Conservation (phyloP, 169 alveolate genomes). For the Plasmodium vinckei region DNA sequence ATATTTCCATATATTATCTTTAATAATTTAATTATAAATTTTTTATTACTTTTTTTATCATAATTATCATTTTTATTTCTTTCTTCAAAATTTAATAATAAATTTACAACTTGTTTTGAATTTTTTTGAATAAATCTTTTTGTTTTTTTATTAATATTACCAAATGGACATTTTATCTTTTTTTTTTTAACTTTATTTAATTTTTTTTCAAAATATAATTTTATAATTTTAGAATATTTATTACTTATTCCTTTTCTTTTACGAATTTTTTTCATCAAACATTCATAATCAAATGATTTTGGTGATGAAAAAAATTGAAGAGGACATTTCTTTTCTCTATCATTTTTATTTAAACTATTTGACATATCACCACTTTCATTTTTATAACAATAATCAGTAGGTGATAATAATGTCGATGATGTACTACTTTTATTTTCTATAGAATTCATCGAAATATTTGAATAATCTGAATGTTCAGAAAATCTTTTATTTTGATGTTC, state of each 20-base stretch:
- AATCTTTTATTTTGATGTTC: no score
- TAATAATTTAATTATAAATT: slow-evolving; percentile 49
- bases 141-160: slow-evolving; percentile 1
- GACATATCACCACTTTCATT: neutral
- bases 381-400: neutral
- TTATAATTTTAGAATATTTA: neutral
- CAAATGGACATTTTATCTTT: neutral
- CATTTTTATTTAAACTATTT: neutral
- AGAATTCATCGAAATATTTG: no score
- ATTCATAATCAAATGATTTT: neutral
- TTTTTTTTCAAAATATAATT: neutral
- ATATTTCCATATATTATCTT: slow-evolving; percentile 56
- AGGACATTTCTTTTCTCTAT: slow-evolving; percentile 19
- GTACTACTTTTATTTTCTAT: neutral
- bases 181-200: neutral
- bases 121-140: slow-evolving; percentile 29
- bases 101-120: slow-evolving; percentile 20
- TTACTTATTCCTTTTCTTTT: neutral
- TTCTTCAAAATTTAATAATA: slow-evolving; percentile 16
- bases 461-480: no score
- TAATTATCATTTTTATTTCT: slow-evolving; percentile 9
- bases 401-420: slow-evolving; percentile 33
- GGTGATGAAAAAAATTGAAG: slow-evolving; percentile 18
- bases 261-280: neutral
- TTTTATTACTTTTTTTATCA: slow-evolving; percentile 42